These are phyloP conservation scores for Nepenthes alata DNA, from an alignment of 179 eudicot genomes.

Conservation along the genomic window DNA sequence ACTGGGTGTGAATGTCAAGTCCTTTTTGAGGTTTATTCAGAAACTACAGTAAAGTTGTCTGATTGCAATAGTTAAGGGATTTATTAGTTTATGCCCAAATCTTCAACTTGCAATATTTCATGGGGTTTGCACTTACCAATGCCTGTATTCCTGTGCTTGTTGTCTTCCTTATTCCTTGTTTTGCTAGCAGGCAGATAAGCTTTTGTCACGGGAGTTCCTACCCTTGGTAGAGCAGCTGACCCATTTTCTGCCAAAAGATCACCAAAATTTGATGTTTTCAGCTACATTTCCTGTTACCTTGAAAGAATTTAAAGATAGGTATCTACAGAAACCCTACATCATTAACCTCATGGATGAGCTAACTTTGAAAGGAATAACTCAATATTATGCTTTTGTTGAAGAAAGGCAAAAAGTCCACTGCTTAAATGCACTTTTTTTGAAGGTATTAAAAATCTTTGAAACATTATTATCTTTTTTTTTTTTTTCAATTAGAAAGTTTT, in stretches of 20 bases:
- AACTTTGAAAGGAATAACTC: conserved; percentile 71
- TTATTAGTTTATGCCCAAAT: too few relatives aligned
- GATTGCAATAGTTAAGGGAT: background rate
- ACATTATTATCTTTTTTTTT: background rate
- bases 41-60: background rate
- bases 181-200: conserved; percentile 66
- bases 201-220: conserved; percentile 75
- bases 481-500: background rate
- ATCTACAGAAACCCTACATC: conserved; percentile 54
- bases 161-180: background rate
- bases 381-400: conserved; percentile 78
- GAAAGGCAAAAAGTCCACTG: conserved; percentile 92
- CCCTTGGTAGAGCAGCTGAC: conserved; percentile 66
- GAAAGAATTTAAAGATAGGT: conserved; percentile 66
- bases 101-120: background rate
- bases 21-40: too few relatives aligned
- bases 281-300: conserved; percentile 88
- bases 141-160: background rate
- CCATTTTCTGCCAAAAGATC: conserved; percentile 41
- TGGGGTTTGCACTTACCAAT: background rate
- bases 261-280: conserved; percentile 75
- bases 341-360: conserved; percentile 83
- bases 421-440: conserved; percentile 70
- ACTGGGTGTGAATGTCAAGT: too few relatives aligned
- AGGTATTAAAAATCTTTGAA: conserved; percentile 32